These are phyloP conservation scores for Plasmodium cynomolgi DNA, from an alignment of 169 alveolate genomes.

Conservation along the genomic window DNA sequence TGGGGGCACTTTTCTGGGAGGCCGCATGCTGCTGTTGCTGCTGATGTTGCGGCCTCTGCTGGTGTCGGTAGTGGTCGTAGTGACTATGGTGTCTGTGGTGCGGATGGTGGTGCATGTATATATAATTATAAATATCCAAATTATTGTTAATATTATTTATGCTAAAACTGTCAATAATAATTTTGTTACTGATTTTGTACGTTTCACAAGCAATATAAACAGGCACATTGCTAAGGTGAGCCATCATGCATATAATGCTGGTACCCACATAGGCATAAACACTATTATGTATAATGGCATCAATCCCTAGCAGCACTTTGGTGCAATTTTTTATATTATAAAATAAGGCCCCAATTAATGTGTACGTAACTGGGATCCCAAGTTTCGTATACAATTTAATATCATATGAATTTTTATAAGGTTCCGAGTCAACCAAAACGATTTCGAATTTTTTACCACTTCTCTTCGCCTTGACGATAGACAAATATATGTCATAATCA, in stretches of 20 bases:
- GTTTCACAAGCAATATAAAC: slow-evolving; percentile 73
- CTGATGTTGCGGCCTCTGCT: not conserved
- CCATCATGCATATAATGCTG: slow-evolving; percentile 62
- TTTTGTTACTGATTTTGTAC: slow-evolving; percentile 71
- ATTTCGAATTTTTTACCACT: slow-evolving; percentile 56
- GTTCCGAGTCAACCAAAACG: slow-evolving; percentile 70
- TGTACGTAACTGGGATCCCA: slow-evolving; percentile 71
- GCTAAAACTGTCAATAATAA: slow-evolving; percentile 61
- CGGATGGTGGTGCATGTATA: slow-evolving; percentile 62
- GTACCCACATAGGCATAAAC: slow-evolving; percentile 73
- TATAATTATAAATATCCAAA: slow-evolving; percentile 57
- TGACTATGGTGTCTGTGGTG: not conserved
- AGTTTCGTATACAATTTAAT: slow-evolving; percentile 71
- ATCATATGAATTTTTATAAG: slow-evolving; percentile 71
- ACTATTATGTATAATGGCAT: slow-evolving; percentile 69
- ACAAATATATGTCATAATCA: slow-evolving; percentile 71
- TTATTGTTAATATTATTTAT: slow-evolving; percentile 71
- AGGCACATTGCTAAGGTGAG: slow-evolving; percentile 41
- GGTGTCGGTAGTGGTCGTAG: not conserved
- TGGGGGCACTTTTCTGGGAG: not conserved
- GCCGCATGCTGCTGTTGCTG: not conserved
- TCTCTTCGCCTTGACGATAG: slow-evolving; percentile 70
- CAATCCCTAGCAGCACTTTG: slow-evolving; percentile 63
- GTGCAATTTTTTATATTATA: slow-evolving; percentile 68
- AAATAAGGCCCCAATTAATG: slow-evolving; percentile 67